phyloP scores from a whole-genome alignment of 495 filamentous ascomycete genomes.

The Neurospora discreta region DNA sequence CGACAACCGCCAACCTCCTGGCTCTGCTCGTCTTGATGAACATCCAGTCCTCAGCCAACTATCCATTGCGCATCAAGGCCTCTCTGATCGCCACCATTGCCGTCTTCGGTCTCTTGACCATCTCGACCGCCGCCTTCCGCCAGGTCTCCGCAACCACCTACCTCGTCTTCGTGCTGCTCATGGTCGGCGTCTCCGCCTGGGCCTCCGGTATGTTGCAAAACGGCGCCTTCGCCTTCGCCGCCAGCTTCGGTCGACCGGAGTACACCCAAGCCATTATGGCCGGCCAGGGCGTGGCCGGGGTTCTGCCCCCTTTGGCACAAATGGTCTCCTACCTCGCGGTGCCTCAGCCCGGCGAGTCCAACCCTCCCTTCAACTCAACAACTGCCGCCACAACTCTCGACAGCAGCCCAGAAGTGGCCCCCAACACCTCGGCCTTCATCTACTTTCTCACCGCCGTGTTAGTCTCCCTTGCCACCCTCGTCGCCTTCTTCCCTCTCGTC shows the following conservation, averaged over 20 bases:
- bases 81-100: conserved; percentile 63
- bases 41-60: conserved; percentile 67
- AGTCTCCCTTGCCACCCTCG: conserved; percentile 46
- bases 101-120: conserved; percentile 62
- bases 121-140: conserved; percentile 62
- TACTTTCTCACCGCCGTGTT: conserved; percentile 86
- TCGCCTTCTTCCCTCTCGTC: conserved; percentile 41
- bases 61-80: conserved; percentile 68
- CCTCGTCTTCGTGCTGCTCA: conserved; percentile 68
- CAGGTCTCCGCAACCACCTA: conserved; percentile 51
- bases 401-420: neutral
- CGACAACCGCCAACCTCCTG: conserved; percentile 66
- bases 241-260: conserved; percentile 67
- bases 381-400: neutral
- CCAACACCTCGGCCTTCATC: conserved; percentile 62
- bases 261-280: conserved; percentile 97
- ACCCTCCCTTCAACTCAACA: too few species aligned
- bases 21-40: conserved; percentile 64
- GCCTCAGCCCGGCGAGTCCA: conserved; percentile 18
- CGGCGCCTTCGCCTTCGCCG: conserved; percentile 84
- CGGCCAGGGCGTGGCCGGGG: conserved; percentile 85
- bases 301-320: conserved; percentile 78
- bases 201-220: conserved; percentile 86
- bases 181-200: conserved; percentile 67
- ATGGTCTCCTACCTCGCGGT: conserved; percentile 72